Base-by-base conservation (phyloP, 2,329 filamentous ascomycete species). In the Alternaria tenuissima region DNA sequence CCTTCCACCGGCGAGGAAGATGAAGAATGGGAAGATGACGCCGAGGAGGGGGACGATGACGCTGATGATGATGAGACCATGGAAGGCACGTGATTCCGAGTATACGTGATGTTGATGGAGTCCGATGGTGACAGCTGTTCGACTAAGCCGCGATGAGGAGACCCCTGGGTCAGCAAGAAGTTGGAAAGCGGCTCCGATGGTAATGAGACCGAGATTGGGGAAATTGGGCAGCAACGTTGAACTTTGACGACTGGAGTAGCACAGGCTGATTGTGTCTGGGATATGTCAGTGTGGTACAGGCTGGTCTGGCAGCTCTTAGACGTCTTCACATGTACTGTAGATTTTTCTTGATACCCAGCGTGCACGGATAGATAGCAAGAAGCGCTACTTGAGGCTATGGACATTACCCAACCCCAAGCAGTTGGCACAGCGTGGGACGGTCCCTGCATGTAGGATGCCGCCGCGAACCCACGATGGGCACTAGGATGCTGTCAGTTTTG, bases 1-100 rank as follows among this genome's bases (percentile, higher is more conserved):
- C 79, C 80, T 20, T 75, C 78, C 42, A 73, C 71, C 1, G 77
- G 77, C 20, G 79, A 79, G 16, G 79, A 81, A 26, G 79, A 81
- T 47, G 80, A 77, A 22, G 79, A 79, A 7, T 79, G 78, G 47
- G 78, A 79, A 46, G 79, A 76, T 32, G 80, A 76, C 24, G 78
- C 79, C 6, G 78, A 76, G 11, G 77, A 77, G 28, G 77, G 78
- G 9, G 76, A 52, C 36, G 5, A 42, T 4, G 39, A 49, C 5
- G 32, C 36, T 26, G 54, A 52, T 16, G 69, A 65, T 9, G 68
- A 74, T 34, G 75, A 77, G 61, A 72, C 76, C 34, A 80, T 79
- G 77, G 74, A 77, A 24, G 76, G 68, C 41, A 77, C 76, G 30
- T 80, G 78, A 80, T 52, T 5, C 36, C 16, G 30, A 36, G 26